A percentile compares a stretch with the other conserved stretches of the same genome.
Conservation (phyloP, 768 basidiomycete species). For the Xerocomus spinulosus region DNA sequence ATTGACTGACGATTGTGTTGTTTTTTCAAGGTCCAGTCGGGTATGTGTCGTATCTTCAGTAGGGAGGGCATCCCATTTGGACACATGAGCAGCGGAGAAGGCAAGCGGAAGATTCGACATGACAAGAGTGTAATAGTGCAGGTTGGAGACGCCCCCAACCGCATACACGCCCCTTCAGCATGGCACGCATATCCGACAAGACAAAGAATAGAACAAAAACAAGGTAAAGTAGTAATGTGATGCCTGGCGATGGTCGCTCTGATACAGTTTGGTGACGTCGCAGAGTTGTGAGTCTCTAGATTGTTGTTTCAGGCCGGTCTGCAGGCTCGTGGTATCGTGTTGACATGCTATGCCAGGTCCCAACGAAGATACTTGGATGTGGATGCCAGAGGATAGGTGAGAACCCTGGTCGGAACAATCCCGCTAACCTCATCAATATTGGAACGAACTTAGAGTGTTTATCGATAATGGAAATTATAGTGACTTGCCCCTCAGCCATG, state of each 20-base stretch:
- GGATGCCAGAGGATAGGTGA: too few species aligned
- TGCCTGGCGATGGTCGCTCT: background rate
- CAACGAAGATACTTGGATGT: too few species aligned
- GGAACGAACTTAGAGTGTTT: too few species aligned
- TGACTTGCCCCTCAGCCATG: too few species aligned
- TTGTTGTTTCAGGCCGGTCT: too few species aligned
- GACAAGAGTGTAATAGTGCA: background rate
- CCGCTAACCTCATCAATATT: too few species aligned
- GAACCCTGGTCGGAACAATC: too few species aligned
- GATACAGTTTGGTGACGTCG: too few species aligned
- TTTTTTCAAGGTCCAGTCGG: background rate
- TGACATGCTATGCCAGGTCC: too few species aligned
- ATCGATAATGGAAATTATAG: too few species aligned
- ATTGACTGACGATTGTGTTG: background rate
- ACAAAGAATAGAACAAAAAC: background rate
- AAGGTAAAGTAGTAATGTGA: background rate
- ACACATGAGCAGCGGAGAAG: constrained; percentile 31
- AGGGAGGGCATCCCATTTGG: constrained; percentile 23
- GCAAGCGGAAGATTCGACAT: constrained; percentile 19
- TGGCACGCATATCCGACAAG: constrained; percentile 5
- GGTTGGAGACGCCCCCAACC: background rate
- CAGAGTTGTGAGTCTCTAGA: too few species aligned
- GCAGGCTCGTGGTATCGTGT: too few species aligned
- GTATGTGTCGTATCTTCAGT: background rate
- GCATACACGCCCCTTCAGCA: constrained; percentile 10